Evolutionary conservation across 2,329 filamentous ascomycete species (phyloP).

Genomic region (Aureobasidium pullulans): DNA sequence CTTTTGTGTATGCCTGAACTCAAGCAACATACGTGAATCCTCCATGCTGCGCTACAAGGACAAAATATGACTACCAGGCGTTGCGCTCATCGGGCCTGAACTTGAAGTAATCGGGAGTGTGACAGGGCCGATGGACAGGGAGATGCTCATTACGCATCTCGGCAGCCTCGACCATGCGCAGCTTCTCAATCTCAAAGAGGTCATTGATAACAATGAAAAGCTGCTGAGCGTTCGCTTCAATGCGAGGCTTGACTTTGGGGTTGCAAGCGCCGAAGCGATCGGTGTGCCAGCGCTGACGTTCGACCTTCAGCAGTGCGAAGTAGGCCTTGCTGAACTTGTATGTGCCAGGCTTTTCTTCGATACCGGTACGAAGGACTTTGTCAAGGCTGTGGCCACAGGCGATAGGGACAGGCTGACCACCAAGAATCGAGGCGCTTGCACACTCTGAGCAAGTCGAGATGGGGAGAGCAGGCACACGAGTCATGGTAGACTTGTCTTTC

Average conservation of each 20-base stretch:
- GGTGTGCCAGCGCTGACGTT: slow-evolving; percentile 11
- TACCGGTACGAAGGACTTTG: neutral
- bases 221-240: neutral
- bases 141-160: neutral
- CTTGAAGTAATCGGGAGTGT: slow-evolving; percentile 7
- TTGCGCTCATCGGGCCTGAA: slow-evolving; percentile 1
- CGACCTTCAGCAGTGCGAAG: neutral
- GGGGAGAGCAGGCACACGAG: neutral
- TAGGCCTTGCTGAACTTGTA: slow-evolving; percentile 1
- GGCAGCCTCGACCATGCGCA: neutral
- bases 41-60: neutral
- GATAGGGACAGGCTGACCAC: neutral
- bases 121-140: neutral
- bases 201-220: slow-evolving; percentile 9
- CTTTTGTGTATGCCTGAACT: neutral
- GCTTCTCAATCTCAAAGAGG: slow-evolving; percentile 3
- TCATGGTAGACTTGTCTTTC: slow-evolving; percentile 1
- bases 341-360: neutral
- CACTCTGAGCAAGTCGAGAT: neutral
- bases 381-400: slow-evolving; percentile 7
- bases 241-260: neutral
- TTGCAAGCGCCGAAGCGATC: slow-evolving; percentile 11
- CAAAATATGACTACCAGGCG: neutral
- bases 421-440: neutral
- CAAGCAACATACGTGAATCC: neutral